Base-by-base conservation (phyloP, 1,284 basidiomycete genomes). In the Xerocomus minutiporus region DNA sequence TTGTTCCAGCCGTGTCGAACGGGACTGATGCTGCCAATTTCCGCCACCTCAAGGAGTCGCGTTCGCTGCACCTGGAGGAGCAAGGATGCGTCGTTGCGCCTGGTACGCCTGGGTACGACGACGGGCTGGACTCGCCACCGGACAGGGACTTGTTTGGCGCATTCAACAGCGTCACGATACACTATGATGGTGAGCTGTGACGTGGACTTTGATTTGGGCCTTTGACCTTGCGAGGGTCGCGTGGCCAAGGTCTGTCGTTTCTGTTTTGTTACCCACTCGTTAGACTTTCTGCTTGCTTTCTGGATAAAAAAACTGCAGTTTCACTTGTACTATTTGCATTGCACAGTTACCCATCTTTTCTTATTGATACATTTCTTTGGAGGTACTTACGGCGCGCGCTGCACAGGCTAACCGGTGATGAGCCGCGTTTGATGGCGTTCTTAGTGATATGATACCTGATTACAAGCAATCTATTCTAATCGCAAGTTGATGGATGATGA, bases 11-110 rank as follows among this genome's bases (percentile, higher is more conserved):
- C 44, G 80, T 80, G 59, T 89, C 88, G 46, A 92, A 91, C 63
- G 93, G 89, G 43, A 73, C 83, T 55, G 93, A 96, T 66, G 88
- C 91, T 28, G 83, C 88, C 70, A 96, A 97, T 74, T 97, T 95
- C 77, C 85, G 94, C 46, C 83, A 88, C 52, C 77, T 97, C 65
- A 86, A 93, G 59, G 96, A 98, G 73, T 91, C 88, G 44, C 84
- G 85, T 58, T 93, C 90, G 57, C 77, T 97, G 63, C 92, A 97
- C 70, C 81, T 97, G 59, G 93, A 94, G 61, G 80, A 80, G 55
- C 76, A 82, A 62, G 71, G 65, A 48, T 69, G 75, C 35, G 65
- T 72, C 32, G 59, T 73, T 48, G 34, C 58, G 46, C 53, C 64
- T 51, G 66, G 69, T n/a, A 59, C 60, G 52, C 59, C 59, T 48